Conservation (phyloP, 1,284 basidiomycete genomes). For the Inonotus obliquus region DNA sequence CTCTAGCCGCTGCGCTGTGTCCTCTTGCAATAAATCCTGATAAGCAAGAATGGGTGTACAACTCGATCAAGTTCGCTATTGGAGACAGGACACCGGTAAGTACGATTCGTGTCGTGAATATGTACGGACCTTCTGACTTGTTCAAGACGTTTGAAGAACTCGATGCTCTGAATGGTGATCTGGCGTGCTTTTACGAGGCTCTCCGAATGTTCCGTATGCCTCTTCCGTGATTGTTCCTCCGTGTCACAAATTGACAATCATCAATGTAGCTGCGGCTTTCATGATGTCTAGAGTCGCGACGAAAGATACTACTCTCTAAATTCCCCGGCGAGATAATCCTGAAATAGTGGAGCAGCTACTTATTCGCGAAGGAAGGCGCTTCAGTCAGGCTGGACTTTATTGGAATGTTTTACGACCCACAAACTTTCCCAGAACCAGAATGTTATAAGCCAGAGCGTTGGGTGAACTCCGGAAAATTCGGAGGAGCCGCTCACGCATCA, state of each 20-base stretch:
- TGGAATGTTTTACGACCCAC: slow-evolving; percentile 16
- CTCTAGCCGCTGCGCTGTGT: slow-evolving; percentile 20
- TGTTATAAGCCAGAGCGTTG: slow-evolving; percentile 19
- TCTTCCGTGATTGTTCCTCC: slow-evolving; percentile 16
- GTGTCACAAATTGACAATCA: too few species aligned
- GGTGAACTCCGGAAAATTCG: not conserved
- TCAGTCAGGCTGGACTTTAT: slow-evolving; percentile 4
- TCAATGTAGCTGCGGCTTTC: slow-evolving; percentile 17
- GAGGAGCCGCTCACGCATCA: too few species aligned
- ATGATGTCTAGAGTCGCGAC: slow-evolving; percentile 6
- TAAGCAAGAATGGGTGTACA: slow-evolving; percentile 20
- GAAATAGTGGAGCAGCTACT: not conserved
- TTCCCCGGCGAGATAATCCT: slow-evolving; percentile 7
- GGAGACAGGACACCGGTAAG: slow-evolving; percentile 13
- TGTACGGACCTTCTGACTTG: not conserved
- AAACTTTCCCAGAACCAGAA: slow-evolving; percentile 20
- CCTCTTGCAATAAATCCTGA: slow-evolving; percentile 19
- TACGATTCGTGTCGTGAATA: not conserved
- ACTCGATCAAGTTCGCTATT: slow-evolving; percentile 12
- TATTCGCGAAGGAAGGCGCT: slow-evolving; percentile 10
- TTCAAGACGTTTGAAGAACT: slow-evolving; percentile 21
- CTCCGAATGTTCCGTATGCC: too few species aligned
- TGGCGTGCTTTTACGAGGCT: slow-evolving; percentile 20
- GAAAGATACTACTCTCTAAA: slow-evolving; percentile 2
- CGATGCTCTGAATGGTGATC: slow-evolving; percentile 13